A percentile compares a stretch with the other conserved stretches of the same genome.
These are phyloP conservation scores for Plasmopara halstedii DNA, from an alignment of 352 stramenopile species.

Conservation along the genomic window DNA sequence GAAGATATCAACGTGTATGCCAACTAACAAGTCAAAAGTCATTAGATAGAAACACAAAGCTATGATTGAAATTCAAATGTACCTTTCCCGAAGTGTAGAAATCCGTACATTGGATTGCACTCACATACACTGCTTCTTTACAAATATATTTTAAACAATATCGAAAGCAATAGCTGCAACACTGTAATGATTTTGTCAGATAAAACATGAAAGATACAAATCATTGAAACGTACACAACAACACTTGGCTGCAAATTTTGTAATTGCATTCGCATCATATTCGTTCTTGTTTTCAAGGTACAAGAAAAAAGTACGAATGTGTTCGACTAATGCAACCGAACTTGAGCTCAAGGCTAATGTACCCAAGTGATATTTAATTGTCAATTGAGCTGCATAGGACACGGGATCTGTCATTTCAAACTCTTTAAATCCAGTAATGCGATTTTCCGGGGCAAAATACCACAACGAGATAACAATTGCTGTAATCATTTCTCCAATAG, in stretches of 20 bases:
- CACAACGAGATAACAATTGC: constrained; percentile 63
- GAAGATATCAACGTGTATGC: constrained; percentile 64
- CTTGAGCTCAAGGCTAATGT: constrained; percentile 61
- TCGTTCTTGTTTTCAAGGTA: constrained; percentile 83
- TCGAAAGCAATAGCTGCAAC: constrained; percentile 82
- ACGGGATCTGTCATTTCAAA: constrained; percentile 50
- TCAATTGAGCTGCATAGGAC: constrained; percentile 53
- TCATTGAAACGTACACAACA: constrained; percentile 61
- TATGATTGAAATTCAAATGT: background rate
- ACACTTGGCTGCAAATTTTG: constrained; percentile 41
- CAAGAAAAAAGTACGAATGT: constrained; percentile 66
- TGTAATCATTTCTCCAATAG: constrained; percentile 69
- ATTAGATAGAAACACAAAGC: background rate
- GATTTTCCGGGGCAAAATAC: constrained; percentile 70
- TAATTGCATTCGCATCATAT: constrained; percentile 54
- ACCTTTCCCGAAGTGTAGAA: constrained; percentile 77
- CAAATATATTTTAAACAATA: constrained; percentile 78
- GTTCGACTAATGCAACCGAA: constrained; percentile 49
- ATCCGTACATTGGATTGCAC: constrained; percentile 65
- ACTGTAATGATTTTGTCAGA: constrained; percentile 25
- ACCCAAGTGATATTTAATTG: constrained; percentile 62
- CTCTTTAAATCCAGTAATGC: constrained; percentile 46
- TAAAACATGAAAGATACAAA: background rate
- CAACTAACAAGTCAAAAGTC: constrained; percentile 17
- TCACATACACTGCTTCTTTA: constrained; percentile 78